phyloP scores from a whole-genome alignment of 1,284 basidiomycete species.

The Ceratorhiza oryzae-sativae region DNA sequence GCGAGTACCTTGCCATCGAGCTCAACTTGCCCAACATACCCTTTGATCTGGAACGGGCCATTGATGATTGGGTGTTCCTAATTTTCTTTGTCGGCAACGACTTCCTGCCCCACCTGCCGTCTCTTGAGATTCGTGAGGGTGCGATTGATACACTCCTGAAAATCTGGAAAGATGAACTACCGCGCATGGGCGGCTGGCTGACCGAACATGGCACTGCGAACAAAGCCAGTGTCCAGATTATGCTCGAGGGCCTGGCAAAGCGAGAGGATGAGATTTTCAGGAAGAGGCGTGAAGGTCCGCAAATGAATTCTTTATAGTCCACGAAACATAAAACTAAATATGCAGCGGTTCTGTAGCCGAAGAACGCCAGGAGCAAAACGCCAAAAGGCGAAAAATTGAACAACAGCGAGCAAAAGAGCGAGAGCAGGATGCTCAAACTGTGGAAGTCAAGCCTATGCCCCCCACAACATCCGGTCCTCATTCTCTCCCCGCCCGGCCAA shows the following conservation, averaged over 20 bases:
- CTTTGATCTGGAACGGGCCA: slow-evolving; percentile 94
- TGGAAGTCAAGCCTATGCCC: slow-evolving; percentile 26
- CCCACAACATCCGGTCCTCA: slow-evolving; percentile 50
- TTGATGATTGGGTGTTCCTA: slow-evolving; percentile 99
- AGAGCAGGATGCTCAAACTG: slow-evolving; percentile 46
- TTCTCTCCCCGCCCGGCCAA: slow-evolving; percentile 64
- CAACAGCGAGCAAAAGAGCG: slow-evolving; percentile 62
- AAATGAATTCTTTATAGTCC: background rate
- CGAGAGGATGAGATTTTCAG: slow-evolving; percentile 97
- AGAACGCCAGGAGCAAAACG: slow-evolving; percentile 88
- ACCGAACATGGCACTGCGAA: slow-evolving; percentile 94
- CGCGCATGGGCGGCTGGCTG: slow-evolving; percentile 95
- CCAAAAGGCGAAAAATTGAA: slow-evolving; percentile 87
- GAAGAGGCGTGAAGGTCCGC: slow-evolving; percentile 87
- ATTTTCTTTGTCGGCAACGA: slow-evolving; percentile 99
- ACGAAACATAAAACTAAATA: background rate
- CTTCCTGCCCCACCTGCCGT: slow-evolving; percentile 97
- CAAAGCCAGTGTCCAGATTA: slow-evolving; percentile 86
- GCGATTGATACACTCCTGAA: slow-evolving; percentile 95
- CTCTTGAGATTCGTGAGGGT: slow-evolving; percentile 98
- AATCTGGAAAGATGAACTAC: slow-evolving; percentile 94
- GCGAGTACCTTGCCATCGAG: slow-evolving; percentile 98
- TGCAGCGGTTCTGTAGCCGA: slow-evolving; percentile 66
- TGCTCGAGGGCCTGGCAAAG: slow-evolving; percentile 91
- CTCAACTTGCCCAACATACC: slow-evolving; percentile 79